These are phyloP conservation scores for Arxiozyma slooffiae DNA, from an alignment of 1,139 yeast genomes.

Conservation along the genomic window DNA sequence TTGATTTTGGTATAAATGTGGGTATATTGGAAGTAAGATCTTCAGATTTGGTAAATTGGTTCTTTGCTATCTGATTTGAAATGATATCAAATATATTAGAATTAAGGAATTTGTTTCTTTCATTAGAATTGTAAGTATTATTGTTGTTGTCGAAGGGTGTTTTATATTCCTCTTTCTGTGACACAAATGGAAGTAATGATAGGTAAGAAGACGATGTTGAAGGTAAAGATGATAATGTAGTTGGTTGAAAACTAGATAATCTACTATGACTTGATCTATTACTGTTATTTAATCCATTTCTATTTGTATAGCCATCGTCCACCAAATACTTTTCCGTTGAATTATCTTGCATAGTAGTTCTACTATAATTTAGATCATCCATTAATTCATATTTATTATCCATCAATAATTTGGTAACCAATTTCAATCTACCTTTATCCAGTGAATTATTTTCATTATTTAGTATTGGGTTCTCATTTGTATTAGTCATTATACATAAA, in stretches of 20 bases:
- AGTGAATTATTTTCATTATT: background rate
- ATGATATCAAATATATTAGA: background rate
- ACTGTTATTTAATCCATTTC: background rate
- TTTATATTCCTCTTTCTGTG: background rate
- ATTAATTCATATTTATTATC: conserved; percentile 25
- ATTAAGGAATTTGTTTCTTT: too few species aligned
- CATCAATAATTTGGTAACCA: conserved; percentile 21
- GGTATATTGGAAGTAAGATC: background rate
- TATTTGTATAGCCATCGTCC: background rate
- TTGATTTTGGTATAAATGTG: conserved; percentile 5
- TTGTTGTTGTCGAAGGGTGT: background rate
- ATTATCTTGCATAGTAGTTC: background rate
- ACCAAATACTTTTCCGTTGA: background rate
- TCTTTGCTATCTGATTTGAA: background rate
- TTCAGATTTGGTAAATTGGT: background rate
- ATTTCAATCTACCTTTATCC: conserved; percentile 13
- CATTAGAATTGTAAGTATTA: background rate
- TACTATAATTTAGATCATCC: conserved; percentile 24
- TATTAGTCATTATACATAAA: background rate
- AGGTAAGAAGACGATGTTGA: background rate
- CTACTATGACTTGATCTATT: background rate
- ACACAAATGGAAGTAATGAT: background rate
- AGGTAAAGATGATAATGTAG: background rate
- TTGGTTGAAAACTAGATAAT: background rate
- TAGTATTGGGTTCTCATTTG: background rate